Base-by-base conservation (phyloP, 371 early-diverging fungal species). In the Mortierella sp. region DNA sequence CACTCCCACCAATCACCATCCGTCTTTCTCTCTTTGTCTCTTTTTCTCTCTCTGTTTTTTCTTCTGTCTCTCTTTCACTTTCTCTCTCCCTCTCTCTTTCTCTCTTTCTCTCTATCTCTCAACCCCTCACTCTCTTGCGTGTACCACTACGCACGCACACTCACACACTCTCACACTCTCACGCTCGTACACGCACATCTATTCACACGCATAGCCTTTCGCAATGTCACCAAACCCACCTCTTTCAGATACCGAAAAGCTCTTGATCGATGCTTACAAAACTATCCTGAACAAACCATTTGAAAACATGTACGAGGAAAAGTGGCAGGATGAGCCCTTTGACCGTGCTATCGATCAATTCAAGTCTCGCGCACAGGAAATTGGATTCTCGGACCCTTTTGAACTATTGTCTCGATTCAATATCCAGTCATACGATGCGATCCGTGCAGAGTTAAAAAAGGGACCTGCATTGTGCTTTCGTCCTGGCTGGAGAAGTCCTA, bases 311-410 rank as follows among this genome's bases (percentile, higher is more conserved):
- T 80, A 75, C 65, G 80, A 80, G 69, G 80, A 80, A 39, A 68
- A 62, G 60, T 80, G 80, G 80, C 66, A 75, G 30, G 80, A 80
- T 45, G 80, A 80, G 11, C 68, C 80, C 14, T 80, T 80, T 69
- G 80, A 80, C 47, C 80, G 80, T 3, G 80, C 80, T 22, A 65
- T 80, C 26, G 80, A 80, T 62, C 80, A 72, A 24, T 80, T 80
- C 80, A 79, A 79, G 72, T 66, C 80, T 14, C 63, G 80, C 3
- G 80, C 80, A 24, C 75, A 75, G 55, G 80, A 79, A 45, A 80
- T 80, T 57, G 80, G 80, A 18, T 80, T 80, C 49, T 64, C 80
- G 26, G 80, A 80, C 45, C 80, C 80, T 5, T 80, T 80, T 18
- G 80, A 80, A 52, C 65, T 80, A 20, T 47, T 80, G 59, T 62